Evolutionary conservation across 2,329 filamentous ascomycete genomes (phyloP), one percentile per base, ranked within the genome.

Genomic region (Ophiocordyceps robertsii): DNA sequence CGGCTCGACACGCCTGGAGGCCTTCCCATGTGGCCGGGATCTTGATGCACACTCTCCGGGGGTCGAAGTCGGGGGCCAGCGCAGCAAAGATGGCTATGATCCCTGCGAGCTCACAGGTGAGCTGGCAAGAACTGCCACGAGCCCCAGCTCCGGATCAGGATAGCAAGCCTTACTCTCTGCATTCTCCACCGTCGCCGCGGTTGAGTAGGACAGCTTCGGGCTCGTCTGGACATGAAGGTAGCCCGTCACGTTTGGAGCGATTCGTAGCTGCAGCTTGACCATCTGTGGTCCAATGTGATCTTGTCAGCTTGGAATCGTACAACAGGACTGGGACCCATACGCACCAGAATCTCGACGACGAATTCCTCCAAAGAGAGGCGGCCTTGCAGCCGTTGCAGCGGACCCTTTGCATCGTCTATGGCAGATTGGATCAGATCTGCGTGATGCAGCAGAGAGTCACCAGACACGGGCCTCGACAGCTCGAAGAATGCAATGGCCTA

Each of bases 21-120:
- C 78, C 78, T 51, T 80, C 75, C 69, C 73, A 81, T 0, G 76
- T 81, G 8, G 69, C 65, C 0, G 76, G 73, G 35, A 82, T 72
- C 52, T 82, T 82, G 59, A 81, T 76, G 47, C 72, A 80, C 24
- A 81, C 60, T 29, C 75, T 64, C 9, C 62, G 62, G 3, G 56
- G 47, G 43, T 73, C 64, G 41, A 74, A 65, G 1, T 48, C 47
- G 0, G 67, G 64, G 3, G 64, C 61, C 12, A 75, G 48, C 38
- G 61, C 53, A 38, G 60, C 58, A 52, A 72, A 72, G 29, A 73
- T 60, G 6, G 33, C 33, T 14, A n/a, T 5, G n/a, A 35, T 35
- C 17, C 33, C 33, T 35, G 4, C 11, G 30, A 4, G 24, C 24
- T 24, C 30, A 11, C 14, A 4, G 3, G 4, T 32, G 11, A 32